Evolutionary conservation across 371 early-diverging fungal genomes (phyloP), one percentile per base, ranked within the genome.

Genomic region (Mucor indicus): DNA sequence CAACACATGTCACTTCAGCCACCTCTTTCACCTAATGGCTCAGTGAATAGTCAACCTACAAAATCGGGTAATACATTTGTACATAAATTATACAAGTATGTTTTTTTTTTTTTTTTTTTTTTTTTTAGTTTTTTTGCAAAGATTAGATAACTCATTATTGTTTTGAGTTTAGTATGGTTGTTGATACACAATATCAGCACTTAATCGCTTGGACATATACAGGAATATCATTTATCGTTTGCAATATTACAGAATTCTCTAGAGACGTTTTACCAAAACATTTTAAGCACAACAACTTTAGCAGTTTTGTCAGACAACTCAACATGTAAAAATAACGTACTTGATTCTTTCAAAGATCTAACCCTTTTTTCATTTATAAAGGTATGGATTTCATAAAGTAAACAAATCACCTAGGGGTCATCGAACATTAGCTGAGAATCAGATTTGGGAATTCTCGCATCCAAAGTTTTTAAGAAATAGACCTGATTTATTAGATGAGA

Each of bases 221-320:
- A 17, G 94, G 94, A 11, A 79, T 86, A 1, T 90, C 93, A 20
- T 95, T 97, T 60, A 82, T 93, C 52, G 95, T 97, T 37, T 85
- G 87, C 67, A 89, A 95, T 61, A 89, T 90, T n/a, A 80, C 80
- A 40, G 91, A 90, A 30, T 94, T 97, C 72, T 84, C 93, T 8
- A 81, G 87, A 44, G 84, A 83, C 38, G 87, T 91, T 12, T 64
- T 93, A 38, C 87, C 89, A 21, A 79, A 76, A 32, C 83, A 76
- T 50, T 93, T 93, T 59, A 93, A 92, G 59, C 92, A 93, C 62
- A 83, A 79, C 52, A 93, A 93, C 58, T 86, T 90, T 46, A 81
- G 84, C 31, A 85, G 85, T 37, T 94, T 93, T 82, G 90, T 92
- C 13, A 72, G 93, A 25, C 94, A 93, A 64, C 71, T 93, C 2